These are phyloP conservation scores for Cafeteria roenbergensis DNA, from an alignment of 108 stramenopile genomes.

Conservation along the genomic window DNA sequence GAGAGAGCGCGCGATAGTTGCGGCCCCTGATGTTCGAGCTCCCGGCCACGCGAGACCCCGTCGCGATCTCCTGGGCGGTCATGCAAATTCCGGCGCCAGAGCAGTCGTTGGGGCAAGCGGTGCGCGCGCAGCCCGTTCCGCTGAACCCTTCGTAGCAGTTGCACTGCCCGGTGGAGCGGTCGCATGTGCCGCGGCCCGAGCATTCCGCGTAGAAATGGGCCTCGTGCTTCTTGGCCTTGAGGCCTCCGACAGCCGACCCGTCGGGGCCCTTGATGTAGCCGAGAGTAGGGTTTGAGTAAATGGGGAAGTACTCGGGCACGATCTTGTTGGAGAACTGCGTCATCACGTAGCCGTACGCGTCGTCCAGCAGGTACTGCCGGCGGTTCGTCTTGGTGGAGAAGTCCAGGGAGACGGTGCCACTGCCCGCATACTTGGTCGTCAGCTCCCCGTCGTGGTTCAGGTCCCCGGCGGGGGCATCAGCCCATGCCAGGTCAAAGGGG, in stretches of 20 bases:
- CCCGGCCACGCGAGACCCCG: neutral
- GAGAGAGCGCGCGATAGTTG: constrained; percentile 8
- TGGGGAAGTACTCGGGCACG: neutral
- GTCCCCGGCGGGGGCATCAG: constrained; percentile 12
- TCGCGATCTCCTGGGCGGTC: constrained; percentile 55
- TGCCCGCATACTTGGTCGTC: neutral
- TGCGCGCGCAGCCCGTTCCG: constrained; percentile 43
- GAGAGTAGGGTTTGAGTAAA: too few species aligned
- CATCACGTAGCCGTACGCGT: constrained; percentile 39
- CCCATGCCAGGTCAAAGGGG: constrained; percentile 27
- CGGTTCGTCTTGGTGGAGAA: neutral
- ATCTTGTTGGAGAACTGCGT: constrained; percentile 63
- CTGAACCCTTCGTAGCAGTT: constrained; percentile 45
- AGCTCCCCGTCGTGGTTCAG: constrained; percentile 22
- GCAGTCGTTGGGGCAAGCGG: constrained; percentile 48
- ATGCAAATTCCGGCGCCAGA: constrained; percentile 48
- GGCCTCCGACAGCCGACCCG: too few species aligned
- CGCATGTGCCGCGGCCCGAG: constrained; percentile 43
- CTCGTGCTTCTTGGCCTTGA: neutral
- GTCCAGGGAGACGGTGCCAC: neutral
- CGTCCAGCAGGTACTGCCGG: constrained; percentile 13
- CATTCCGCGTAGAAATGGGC: constrained; percentile 54
- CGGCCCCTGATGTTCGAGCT: neutral
- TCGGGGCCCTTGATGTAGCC: neutral
- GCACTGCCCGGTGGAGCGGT: constrained; percentile 46